Percentiles rank a stretch among this genome's conserved stretches.
Conservation (phyloP, 192 early-diverging fungal genomes). For the Ambispora gerdemannii region DNA sequence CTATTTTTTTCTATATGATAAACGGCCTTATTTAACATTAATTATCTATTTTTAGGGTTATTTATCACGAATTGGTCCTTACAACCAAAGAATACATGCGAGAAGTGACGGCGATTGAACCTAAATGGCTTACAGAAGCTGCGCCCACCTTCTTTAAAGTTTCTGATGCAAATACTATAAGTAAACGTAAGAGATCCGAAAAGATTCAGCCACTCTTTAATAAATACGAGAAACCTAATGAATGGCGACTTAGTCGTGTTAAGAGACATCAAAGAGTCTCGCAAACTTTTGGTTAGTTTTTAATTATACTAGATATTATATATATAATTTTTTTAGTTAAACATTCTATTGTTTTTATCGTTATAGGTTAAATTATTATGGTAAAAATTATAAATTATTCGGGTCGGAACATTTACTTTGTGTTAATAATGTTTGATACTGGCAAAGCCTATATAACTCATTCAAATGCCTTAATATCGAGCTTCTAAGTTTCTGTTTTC, state of each 20-base stretch:
- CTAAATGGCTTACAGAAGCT: conserved; percentile 92
- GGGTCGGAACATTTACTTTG: no score
- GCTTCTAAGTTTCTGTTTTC: no score
- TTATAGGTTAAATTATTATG: no score
- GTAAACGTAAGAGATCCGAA: conserved; percentile 90
- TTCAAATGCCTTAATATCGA: no score
- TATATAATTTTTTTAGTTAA: no score
- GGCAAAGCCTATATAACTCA: no score
- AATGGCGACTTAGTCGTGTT: conserved; percentile 87
- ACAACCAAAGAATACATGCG: conserved; percentile 93
- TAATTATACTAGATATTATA: no score
- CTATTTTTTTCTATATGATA: no score
- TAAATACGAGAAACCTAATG: conserved; percentile 92
- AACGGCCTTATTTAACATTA: no score
- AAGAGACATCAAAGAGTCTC: conserved; percentile 67
- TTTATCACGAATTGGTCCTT: conserved; percentile 88
- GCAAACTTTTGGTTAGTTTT: conserved; percentile 71
- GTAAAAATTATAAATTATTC: no score
- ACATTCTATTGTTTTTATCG: no score
- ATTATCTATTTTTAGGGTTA: conserved; percentile 63
- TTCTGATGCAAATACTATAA: conserved; percentile 92
- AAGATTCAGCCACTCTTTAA: conserved; percentile 89
- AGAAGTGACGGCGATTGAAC: conserved; percentile 83
- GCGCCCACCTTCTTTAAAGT: conserved; percentile 97
- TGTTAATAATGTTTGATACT: no score